Evolutionary conservation across 192 early-diverging fungal genomes (phyloP).

Genomic region (Coemansia sp.): DNA sequence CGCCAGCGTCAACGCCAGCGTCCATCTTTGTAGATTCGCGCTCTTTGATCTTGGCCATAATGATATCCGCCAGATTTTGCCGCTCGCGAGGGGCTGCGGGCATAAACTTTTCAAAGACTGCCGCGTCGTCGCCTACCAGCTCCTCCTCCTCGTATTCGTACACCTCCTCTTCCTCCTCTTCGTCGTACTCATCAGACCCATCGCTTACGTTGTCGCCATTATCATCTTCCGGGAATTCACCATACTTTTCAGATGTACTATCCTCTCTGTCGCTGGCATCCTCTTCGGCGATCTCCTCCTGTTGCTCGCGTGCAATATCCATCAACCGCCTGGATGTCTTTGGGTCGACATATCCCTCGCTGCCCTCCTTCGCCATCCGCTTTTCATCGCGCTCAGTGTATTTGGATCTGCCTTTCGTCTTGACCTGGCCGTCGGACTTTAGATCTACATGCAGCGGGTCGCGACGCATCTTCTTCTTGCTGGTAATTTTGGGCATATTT

Average conservation of each 20-base stretch:
- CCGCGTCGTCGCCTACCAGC: conserved; percentile 78
- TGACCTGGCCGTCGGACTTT: conserved; percentile 59
- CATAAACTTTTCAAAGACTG: conserved; percentile 90
- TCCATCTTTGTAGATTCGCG: conserved; percentile 54
- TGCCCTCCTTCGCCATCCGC: conserved; percentile 53
- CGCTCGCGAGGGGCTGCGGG: conserved; percentile 76
- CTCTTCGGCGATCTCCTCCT: conserved; percentile 77
- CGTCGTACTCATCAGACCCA: conserved; percentile 65
- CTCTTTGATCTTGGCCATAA: conserved; percentile 92
- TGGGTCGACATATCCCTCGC: conserved; percentile 65
- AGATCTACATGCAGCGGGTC: conserved; percentile 86
- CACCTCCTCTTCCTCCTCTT: conserved; percentile 68
- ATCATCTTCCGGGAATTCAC: conserved; percentile 31
- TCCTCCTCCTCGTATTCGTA: conserved; percentile 70
- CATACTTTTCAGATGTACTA: conserved; percentile 30
- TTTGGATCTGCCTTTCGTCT: conserved; percentile 58
- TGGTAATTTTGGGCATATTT: conserved; percentile 35
- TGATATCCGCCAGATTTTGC: conserved; percentile 91
- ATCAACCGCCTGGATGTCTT: conserved; percentile 90
- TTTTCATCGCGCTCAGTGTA: conserved; percentile 60
- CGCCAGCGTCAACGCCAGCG: background rate
- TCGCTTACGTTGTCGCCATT: conserved; percentile 19
- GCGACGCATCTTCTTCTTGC: conserved; percentile 61
- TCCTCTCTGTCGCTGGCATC: conserved; percentile 59
- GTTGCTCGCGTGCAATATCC: conserved; percentile 84